phyloP scores from a whole-genome alignment of 2,329 filamentous ascomycete genomes.

The Venturia asperata region DNA sequence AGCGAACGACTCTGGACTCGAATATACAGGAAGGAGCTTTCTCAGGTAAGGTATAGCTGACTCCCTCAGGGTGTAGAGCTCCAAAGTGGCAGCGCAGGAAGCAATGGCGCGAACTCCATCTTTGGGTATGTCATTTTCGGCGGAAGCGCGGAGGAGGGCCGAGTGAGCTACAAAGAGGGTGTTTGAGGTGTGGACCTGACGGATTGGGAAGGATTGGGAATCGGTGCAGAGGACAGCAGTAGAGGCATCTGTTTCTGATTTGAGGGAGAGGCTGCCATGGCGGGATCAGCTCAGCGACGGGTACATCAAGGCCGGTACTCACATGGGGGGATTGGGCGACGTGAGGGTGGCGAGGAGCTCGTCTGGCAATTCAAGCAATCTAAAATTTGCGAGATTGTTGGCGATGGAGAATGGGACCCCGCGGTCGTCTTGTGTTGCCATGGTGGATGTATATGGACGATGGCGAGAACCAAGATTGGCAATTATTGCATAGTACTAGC shows the following conservation, averaged over 20 bases:
- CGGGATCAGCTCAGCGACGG: conserved; percentile 24
- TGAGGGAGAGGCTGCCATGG: conserved; percentile 35
- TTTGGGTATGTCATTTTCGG: conserved; percentile 8
- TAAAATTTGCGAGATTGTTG: conserved; percentile 46
- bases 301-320: conserved; percentile 32
- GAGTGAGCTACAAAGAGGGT: conserved; percentile 48
- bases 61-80: conserved; percentile 32
- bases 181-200: conserved; percentile 60
- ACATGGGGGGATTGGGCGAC: conserved; percentile 39
- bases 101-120: conserved; percentile 28
- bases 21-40: conserved; percentile 34
- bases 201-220: conserved; percentile 51
- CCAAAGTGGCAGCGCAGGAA: conserved; percentile 39
- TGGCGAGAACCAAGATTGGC: too few relatives aligned
- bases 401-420: conserved; percentile 39
- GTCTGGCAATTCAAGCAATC: conserved; percentile 54
- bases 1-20: conserved; percentile 26
- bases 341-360: conserved; percentile 50
- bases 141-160: conserved; percentile 22
- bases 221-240: conserved; percentile 54
- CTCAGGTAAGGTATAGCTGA: conserved; percentile 33
- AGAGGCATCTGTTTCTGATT: conserved; percentile 28
- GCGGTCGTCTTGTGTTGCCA: conserved; percentile 39
- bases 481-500: too few relatives aligned
- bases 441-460: conserved; percentile 22